Evolutionary conservation across 2,329 filamentous ascomycete genomes (phyloP), one percentile per base, ranked within the genome.

Genomic region (Neurospora sp.): DNA sequence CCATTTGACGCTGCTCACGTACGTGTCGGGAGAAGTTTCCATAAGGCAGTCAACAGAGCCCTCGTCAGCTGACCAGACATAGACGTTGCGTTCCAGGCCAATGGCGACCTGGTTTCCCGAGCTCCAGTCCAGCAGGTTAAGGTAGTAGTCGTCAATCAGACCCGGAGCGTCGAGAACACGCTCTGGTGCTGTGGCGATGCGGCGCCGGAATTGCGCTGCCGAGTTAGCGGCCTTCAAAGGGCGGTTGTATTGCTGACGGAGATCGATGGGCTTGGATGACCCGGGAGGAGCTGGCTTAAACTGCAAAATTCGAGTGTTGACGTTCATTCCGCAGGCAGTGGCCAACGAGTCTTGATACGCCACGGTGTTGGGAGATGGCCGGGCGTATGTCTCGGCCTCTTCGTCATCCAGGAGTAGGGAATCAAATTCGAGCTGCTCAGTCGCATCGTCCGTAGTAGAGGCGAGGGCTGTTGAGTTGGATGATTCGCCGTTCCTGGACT

Each of bases 241-340:
- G 72, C 96, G 90, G 86, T 98, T 99, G 87, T 99, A 99, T 80
- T 99, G 96, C 72, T 96, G 92, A 71, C 96, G 91, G 72, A 99
- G 90, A 79, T 99, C 96, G 78, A 99, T 97, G 41, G 96, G 96
- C 86, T 97, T 97, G 40, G 94, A 97, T 6, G 96, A 98, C 83
- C 98, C 96, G 4, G 96, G 96, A n/a, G 96, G 88, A 2, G 95
- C 93, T 69, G 96, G 96, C 89, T 99, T 99, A 87, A 97, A 99
- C 71, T 96, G 92, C 68, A 99, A 91, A 76, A 99, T 99, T 73
- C 96, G 92, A 69, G 94, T 96, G 84, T 94, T 97, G 72, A 97
- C 87, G 78, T 89, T 95, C 73, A 99, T 93, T 70, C 94, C 96
- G 79, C 95, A 98, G 67, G 95, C 95, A 74, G 89, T 90, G 66